Percentiles rank a stretch among this genome's conserved stretches.
These are phyloP conservation scores for Chytriomyces sp. DNA, from an alignment of 192 early-diverging fungal species.

Conservation along the genomic window DNA sequence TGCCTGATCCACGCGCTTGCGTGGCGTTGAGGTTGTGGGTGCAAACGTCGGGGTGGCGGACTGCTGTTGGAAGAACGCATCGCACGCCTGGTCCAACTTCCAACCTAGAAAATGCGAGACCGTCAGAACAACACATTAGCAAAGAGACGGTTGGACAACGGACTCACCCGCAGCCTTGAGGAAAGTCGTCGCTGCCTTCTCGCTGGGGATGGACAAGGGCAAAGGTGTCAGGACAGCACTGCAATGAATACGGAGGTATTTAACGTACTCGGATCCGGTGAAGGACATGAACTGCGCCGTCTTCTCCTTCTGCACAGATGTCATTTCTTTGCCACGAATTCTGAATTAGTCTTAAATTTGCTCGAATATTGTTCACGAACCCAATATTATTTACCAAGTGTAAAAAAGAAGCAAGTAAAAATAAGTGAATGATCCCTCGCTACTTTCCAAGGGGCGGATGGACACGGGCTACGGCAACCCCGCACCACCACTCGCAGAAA, in stretches of 20 bases:
- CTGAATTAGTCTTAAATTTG: too few relatives aligned
- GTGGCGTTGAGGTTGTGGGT: background rate
- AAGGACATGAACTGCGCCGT: slow-evolving; percentile 21
- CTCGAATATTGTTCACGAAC: too few relatives aligned
- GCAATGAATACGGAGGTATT: background rate
- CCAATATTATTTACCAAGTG: too few relatives aligned
- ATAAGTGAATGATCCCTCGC: too few relatives aligned
- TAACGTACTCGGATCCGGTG: slow-evolving; percentile 20
- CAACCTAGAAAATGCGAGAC: slow-evolving; percentile 48
- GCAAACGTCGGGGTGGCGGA: slow-evolving; percentile 15
- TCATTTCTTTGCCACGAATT: background rate
- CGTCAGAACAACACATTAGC: too few relatives aligned
- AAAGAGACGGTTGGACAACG: background rate
- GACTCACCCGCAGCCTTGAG: slow-evolving; percentile 52
- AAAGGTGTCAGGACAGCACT: slow-evolving; percentile 1
- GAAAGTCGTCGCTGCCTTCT: slow-evolving; percentile 55
- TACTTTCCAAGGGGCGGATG: too few relatives aligned
- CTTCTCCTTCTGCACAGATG: background rate
- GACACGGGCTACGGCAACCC: background rate
- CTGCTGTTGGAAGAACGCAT: slow-evolving; percentile 60
- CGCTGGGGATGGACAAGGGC: slow-evolving; percentile 46
- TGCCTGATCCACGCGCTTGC: background rate
- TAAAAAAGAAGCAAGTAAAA: too few relatives aligned
- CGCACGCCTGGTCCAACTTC: slow-evolving; percentile 72
- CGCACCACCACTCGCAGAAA: background rate